Evolutionary conservation across 1,284 basidiomycete species (phyloP), one percentile per base, ranked within the genome.

Genomic region (Salmacisia buchloeana): DNA sequence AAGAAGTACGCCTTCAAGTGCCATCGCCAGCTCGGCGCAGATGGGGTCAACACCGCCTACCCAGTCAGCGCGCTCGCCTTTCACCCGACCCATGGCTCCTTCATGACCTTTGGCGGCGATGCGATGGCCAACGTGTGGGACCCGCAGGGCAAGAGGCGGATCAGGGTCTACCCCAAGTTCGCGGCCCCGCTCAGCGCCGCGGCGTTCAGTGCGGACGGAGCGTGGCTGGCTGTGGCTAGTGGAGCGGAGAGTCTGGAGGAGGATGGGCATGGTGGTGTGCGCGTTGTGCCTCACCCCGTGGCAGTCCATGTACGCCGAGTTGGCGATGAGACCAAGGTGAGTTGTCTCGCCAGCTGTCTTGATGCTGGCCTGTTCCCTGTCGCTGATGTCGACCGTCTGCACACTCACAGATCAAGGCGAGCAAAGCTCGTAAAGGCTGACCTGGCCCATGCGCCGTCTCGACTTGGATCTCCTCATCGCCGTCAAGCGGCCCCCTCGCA

Each of bases 1-100:
- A 89, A 90, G 79, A 97, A 97, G 81, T 99, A 98, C 79, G 96
- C 96, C 2, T 99, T 97, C 86, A 94, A 97, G 78, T 97, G 94
- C 72, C 94, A 99, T 77, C 85, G 94, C 21, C 89, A 92, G 77
- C 87, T 89, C 1, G 87, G 93, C 59, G 49, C 31, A 5, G 88
- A 91, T 57, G 90, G 90, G 38, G 88, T 90, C n/a, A 96, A 99
- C 78, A 90, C 93, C 68, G 93, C 97, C n/a, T 98, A 92, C 86
- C 93, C 94, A 0, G 94, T 98, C 69, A 96, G 97, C 76, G 86
- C 90, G 0, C 85, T 99, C 34, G 91, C 91, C 0, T 98, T 97
- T 83, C 92, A 97, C 74, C 92, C 94, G 0, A 82, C 89, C 21
- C 89, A 90, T 82, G 94, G 93, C 78, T 97, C 94, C 0, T 97